A percentile compares a stretch with the other conserved stretches of the same genome.
These are phyloP conservation scores for Leucoagaricus sp. DNA, from an alignment of 1,284 basidiomycete species.

Conservation along the genomic window DNA sequence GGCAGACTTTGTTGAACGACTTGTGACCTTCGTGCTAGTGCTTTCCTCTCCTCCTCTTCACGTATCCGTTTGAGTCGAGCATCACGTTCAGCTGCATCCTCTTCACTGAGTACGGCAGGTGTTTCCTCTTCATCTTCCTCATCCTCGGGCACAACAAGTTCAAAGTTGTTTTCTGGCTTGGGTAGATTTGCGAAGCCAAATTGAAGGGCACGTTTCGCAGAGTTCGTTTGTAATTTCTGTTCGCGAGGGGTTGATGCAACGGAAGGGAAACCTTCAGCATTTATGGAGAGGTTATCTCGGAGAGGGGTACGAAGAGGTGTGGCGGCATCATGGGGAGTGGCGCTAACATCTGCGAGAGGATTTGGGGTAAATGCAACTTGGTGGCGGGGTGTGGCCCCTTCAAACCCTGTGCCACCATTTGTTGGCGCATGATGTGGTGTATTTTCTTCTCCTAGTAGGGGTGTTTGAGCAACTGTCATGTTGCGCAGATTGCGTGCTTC, in stretches of 20 bases:
- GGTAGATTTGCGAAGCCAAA: constrained; percentile 86
- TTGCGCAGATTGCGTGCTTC: constrained; percentile 95
- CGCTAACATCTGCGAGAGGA: constrained; percentile 75
- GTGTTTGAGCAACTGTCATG: constrained; percentile 91
- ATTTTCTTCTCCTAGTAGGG: constrained; percentile 95
- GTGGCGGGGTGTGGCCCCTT: constrained; percentile 89
- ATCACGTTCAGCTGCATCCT: constrained; percentile 94
- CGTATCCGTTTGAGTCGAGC: constrained; percentile 67
- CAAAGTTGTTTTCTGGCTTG: constrained; percentile 97
- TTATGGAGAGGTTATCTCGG: constrained; percentile 91
- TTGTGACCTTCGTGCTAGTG: constrained; percentile 79
- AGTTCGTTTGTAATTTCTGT: constrained; percentile 60
- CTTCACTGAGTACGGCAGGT: constrained; percentile 51
- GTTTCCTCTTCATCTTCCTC: constrained; percentile 65
- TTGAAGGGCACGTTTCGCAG: constrained; percentile 74
- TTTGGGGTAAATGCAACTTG: constrained; percentile 92
- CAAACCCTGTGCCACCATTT: constrained; percentile 84
- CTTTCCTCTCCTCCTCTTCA: constrained; percentile 80
- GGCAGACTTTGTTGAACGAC: constrained; percentile 86
- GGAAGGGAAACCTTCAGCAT: constrained; percentile 63
- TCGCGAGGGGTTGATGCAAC: constrained; percentile 74
- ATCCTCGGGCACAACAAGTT: constrained; percentile 89
- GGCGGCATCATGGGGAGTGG: constrained; percentile 67
- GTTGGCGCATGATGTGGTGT: constrained; percentile 81
- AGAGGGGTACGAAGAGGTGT: constrained; percentile 91